Conservation (phyloP, 2,329 filamentous ascomycete genomes). For the Parastagonospora nodorum region DNA sequence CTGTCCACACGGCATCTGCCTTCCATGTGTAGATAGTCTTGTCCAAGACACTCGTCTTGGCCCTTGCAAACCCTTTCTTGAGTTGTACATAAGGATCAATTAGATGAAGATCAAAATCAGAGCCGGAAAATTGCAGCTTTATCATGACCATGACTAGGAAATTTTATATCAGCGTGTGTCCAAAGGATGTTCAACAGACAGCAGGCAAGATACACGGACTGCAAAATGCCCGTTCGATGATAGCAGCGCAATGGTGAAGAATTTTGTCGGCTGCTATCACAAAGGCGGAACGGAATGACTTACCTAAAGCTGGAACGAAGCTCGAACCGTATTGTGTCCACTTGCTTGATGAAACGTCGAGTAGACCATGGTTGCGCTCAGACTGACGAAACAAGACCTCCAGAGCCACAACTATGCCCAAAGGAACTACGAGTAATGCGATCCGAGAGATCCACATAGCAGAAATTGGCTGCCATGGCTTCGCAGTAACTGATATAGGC, state of each 20-base stretch:
- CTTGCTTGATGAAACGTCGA: not conserved
- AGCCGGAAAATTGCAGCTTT: not conserved
- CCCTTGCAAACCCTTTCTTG: not conserved
- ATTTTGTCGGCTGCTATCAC: no score
- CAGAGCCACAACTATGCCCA: not conserved
- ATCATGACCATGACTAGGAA: not conserved
- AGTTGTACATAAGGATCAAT: not conserved
- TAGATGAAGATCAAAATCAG: not conserved
- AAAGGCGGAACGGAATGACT: not conserved
- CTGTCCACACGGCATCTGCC: not conserved
- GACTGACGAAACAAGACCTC: not conserved
- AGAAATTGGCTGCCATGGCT: not conserved
- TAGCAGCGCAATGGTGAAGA: no score
- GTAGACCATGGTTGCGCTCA: not conserved
- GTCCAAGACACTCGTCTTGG: not conserved
- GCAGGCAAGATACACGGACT: no score
- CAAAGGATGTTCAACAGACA: not conserved
- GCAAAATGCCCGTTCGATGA: no score
- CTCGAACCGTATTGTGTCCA: not conserved
- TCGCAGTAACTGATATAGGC: not conserved
- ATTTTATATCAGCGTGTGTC: not conserved
- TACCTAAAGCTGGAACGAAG: not conserved
- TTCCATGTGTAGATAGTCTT: not conserved
- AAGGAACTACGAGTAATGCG: not conserved
- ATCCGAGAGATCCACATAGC: not conserved